Evolutionary conservation across 1,139 yeast genomes (phyloP).

Genomic region (Hyphopichia khmerensis): DNA sequence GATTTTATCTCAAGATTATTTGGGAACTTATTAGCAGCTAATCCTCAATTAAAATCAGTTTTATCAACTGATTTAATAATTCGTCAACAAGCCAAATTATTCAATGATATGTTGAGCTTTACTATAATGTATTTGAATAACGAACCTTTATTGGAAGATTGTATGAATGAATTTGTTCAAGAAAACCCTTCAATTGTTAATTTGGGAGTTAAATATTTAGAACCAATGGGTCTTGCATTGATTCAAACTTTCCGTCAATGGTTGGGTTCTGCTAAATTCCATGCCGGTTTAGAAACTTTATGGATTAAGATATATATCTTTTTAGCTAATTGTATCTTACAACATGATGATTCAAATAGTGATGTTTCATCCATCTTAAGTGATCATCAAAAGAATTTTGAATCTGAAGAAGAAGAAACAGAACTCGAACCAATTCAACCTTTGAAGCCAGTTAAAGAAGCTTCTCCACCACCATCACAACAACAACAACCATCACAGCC

Average conservation of each 20-base stretch:
- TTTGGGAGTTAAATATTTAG: conserved; percentile 33
- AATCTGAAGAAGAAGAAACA: conserved; percentile 7
- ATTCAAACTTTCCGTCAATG: conserved; percentile 40
- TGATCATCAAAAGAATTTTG: not conserved
- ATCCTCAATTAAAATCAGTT: conserved; percentile 23
- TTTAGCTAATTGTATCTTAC: conserved; percentile 39
- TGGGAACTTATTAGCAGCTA: conserved; percentile 33
- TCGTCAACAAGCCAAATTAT: conserved; percentile 30
- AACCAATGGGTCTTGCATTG: conserved; percentile 44
- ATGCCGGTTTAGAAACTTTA: conserved; percentile 32
- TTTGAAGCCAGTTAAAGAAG: conserved; percentile 9
- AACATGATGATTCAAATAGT: conserved; percentile 17
- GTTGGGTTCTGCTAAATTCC: conserved; percentile 32
- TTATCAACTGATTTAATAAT: conserved; percentile 26
- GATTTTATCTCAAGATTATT: conserved; percentile 30
- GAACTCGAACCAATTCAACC: conserved; percentile 12
- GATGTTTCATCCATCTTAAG: conserved; percentile 13
- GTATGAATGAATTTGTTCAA: conserved; percentile 31
- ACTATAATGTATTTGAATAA: conserved; percentile 33
- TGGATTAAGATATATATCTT: conserved; percentile 45
- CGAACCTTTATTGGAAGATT: conserved; percentile 28
- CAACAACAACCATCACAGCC: conserved; percentile 1
- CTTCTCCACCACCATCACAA: not conserved
- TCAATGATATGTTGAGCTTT: conserved; percentile 38
- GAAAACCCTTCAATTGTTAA: conserved; percentile 31